Percentiles rank a stretch among this genome's conserved stretches.
These are phyloP conservation scores for Domatiomyces catenatus DNA, from an alignment of 2,329 filamentous ascomycete genomes.

Conservation along the genomic window DNA sequence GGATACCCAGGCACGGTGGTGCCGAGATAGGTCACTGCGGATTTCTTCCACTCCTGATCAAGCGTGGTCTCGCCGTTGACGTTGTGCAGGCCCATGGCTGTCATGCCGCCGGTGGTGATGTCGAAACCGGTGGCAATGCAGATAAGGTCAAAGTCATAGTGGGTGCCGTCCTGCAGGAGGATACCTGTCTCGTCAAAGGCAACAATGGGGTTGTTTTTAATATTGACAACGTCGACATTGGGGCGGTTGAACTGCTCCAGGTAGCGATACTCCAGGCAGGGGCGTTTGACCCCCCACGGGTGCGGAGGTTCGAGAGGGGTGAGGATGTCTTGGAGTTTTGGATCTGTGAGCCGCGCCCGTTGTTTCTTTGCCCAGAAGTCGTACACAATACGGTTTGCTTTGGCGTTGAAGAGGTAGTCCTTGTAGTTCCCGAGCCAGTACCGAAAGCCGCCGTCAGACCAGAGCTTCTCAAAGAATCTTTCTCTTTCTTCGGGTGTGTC, in stretches of 20 bases:
- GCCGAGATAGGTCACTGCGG: slow-evolving; percentile 28
- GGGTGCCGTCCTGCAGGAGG: slow-evolving; percentile 24
- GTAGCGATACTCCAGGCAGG: slow-evolving; percentile 34
- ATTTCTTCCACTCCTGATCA: slow-evolving; percentile 23
- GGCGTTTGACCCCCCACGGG: slow-evolving; percentile 40
- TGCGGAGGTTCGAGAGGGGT: slow-evolving; percentile 39
- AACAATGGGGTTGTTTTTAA: slow-evolving; percentile 24
- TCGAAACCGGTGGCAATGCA: slow-evolving; percentile 32
- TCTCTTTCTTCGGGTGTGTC: slow-evolving; percentile 24
- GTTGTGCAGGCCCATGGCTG: slow-evolving; percentile 26
- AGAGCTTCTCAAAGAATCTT: slow-evolving; percentile 35
- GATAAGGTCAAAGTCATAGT: slow-evolving; percentile 27
- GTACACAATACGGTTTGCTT: slow-evolving; percentile 39
- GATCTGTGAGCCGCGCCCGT: slow-evolving; percentile 36
- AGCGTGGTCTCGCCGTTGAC: slow-evolving; percentile 24
- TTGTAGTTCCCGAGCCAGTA: slow-evolving; percentile 39
- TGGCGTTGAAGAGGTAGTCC: slow-evolving; percentile 33
- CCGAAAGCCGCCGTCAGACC: slow-evolving; percentile 42
- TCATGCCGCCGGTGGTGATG: slow-evolving; percentile 28
- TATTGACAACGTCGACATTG: slow-evolving; percentile 34
- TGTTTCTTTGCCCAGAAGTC: slow-evolving; percentile 42
- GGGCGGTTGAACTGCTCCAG: slow-evolving; percentile 35
- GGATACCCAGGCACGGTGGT: slow-evolving; percentile 29
- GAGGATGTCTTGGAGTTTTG: slow-evolving; percentile 35
- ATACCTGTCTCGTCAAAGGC: slow-evolving; percentile 29